Conservation (phyloP, 257 asterid genomes). For the Marsdenia floribunda region DNA sequence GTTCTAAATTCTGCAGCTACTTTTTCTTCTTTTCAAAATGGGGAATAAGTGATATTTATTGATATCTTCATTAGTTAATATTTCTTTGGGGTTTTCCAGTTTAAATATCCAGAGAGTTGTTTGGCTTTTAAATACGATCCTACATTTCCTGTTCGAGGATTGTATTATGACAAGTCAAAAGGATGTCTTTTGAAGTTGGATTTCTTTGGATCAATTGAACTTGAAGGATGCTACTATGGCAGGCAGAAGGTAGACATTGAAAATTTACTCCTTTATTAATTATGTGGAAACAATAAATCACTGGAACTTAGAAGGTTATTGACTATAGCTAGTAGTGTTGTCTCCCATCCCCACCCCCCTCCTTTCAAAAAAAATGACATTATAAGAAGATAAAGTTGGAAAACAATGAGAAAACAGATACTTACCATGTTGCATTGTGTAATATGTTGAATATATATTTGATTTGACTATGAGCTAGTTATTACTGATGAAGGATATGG, state of each 20-base stretch:
- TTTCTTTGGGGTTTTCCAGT: constrained; percentile 41
- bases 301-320: constrained; percentile 1
- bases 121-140: constrained; percentile 69
- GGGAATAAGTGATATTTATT: not conserved
- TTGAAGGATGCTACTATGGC: constrained; percentile 94
- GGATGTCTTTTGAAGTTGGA: constrained; percentile 96
- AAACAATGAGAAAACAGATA: not conserved
- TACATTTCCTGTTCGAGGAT: constrained; percentile 91
- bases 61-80: not conserved
- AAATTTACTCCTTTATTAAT: constrained; percentile 6
- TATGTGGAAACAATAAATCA: not conserved
- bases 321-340: not conserved
- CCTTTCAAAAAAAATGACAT: not conserved
- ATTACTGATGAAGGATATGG: not conserved
- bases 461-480: not conserved
- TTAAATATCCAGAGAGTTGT: constrained; percentile 85
- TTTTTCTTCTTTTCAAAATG: not conserved
- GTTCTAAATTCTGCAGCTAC: constrained; percentile 25
- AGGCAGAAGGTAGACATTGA: constrained; percentile 62
- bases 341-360: too few species aligned
- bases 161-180: constrained; percentile 82
- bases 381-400: not conserved
- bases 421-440: not conserved
- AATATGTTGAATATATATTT: not conserved
- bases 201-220: constrained; percentile 96